These are phyloP conservation scores for Orbilia oligospora DNA, from an alignment of 2,329 filamentous ascomycete genomes.

Conservation along the genomic window DNA sequence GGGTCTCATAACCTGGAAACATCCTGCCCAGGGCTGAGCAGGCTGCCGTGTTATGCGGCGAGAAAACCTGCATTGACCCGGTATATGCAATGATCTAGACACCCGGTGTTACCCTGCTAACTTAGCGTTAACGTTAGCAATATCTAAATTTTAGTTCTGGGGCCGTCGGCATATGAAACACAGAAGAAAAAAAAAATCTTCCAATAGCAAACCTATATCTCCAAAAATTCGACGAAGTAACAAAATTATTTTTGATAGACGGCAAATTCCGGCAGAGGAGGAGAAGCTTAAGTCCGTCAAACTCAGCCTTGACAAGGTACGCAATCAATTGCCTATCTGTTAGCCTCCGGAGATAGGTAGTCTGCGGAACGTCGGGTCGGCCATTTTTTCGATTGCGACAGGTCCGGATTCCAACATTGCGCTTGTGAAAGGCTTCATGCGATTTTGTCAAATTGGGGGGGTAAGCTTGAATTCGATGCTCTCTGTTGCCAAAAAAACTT, in stretches of 20 bases:
- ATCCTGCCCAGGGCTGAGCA: neutral
- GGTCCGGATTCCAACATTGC: neutral
- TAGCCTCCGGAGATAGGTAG: neutral
- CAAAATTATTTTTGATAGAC: neutral
- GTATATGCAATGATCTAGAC: neutral
- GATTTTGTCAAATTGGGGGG: neutral
- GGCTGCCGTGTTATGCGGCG: neutral
- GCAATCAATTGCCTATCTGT: neutral
- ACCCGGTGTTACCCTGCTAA: neutral
- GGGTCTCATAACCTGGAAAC: slow-evolving; percentile 2
- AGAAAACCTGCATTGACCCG: neutral
- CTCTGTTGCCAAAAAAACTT: neutral
- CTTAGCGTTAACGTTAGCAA: neutral
- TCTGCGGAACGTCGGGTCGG: slow-evolving; percentile 9
- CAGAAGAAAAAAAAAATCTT: neutral
- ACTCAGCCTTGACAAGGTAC: slow-evolving; percentile 9
- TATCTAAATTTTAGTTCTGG: neutral
- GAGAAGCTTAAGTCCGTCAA: neutral
- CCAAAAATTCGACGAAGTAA: neutral
- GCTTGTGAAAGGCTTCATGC: slow-evolving; percentile 1
- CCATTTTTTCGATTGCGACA: too few species aligned
- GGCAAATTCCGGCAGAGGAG: neutral
- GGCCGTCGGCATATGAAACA: slow-evolving; percentile 4
- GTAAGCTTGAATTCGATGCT: neutral
- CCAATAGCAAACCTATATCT: neutral